phyloP scores from a whole-genome alignment of 2,329 filamentous ascomycete genomes.

The Botrytis cinerea region DNA sequence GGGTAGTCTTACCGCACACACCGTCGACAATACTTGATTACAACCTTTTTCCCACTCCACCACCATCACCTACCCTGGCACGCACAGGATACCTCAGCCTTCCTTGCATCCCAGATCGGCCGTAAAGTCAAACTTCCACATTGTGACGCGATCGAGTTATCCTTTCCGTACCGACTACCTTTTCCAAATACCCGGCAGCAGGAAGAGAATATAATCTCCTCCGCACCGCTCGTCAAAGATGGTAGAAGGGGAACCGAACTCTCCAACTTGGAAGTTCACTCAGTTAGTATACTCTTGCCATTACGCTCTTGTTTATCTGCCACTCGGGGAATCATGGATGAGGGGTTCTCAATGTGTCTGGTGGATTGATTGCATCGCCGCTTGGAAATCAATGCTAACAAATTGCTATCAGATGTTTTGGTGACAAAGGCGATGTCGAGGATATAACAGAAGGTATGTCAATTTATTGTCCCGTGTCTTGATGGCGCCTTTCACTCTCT shows the following conservation, averaged over 20 bases:
- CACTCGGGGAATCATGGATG: not conserved
- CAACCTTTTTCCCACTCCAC: constrained; percentile 15
- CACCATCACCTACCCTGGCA: constrained; percentile 32
- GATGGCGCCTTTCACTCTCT: not conserved
- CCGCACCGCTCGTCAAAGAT: constrained; percentile 61
- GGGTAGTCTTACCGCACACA: constrained; percentile 18
- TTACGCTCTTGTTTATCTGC: constrained; percentile 9
- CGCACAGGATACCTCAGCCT: constrained; percentile 34
- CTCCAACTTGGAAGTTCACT: constrained; percentile 99
- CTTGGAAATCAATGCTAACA: constrained; percentile 34
- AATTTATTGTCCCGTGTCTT: not conserved
- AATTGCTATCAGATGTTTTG: constrained; percentile 75
- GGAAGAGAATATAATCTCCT: constrained; percentile 39
- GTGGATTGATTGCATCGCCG: constrained; percentile 19
- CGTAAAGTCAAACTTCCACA: constrained; percentile 25
- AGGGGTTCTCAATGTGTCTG: not conserved
- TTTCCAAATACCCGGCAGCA: constrained; percentile 21
- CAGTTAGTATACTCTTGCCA: constrained; percentile 54
- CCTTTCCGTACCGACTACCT: constrained; percentile 17
- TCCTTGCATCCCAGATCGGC: constrained; percentile 28
- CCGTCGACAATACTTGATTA: constrained; percentile 24
- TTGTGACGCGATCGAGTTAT: constrained; percentile 35
- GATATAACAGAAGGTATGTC: constrained; percentile 43
- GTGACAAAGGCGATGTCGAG: constrained; percentile 98
- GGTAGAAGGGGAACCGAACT: constrained; percentile 92